These are phyloP conservation scores for Citrus australasica DNA, from an alignment of 345 rosid species.

Conservation along the genomic window DNA sequence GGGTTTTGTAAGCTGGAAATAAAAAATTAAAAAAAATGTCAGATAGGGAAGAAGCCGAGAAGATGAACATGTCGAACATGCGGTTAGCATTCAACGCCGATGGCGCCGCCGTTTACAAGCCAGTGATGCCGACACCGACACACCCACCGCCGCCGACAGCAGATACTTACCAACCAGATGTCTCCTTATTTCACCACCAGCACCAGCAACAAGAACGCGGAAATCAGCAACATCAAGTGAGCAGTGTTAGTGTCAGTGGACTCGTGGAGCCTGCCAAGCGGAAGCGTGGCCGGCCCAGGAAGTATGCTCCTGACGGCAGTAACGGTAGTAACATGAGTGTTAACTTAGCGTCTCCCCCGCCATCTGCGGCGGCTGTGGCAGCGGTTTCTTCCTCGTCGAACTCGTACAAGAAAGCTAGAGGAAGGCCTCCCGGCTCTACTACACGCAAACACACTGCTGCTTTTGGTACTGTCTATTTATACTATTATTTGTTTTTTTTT, in stretches of 20 bases:
- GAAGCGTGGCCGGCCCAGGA: conserved; percentile 21
- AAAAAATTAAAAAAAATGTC: conserved; percentile 1
- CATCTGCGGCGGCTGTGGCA: conserved; percentile 6
- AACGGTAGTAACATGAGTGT: conserved; percentile 1
- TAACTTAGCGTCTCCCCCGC: conserved; percentile 14
- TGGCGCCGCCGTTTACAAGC: conserved; percentile 14
- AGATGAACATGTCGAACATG: conserved; percentile 11
- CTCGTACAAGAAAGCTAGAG: conserved; percentile 30
- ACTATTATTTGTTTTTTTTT: background rate
- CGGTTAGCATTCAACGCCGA: conserved; percentile 16
- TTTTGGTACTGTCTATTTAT: conserved; percentile 19
- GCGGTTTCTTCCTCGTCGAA: conserved; percentile 9
- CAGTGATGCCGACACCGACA: conserved; percentile 10
- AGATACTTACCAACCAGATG: background rate
- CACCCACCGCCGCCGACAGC: background rate
- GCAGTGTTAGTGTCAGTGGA: background rate
- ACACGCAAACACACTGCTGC: conserved; percentile 18
- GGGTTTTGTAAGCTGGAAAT: conserved; percentile 3
- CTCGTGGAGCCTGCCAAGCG: conserved; percentile 11
- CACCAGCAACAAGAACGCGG: background rate
- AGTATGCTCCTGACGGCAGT: background rate
- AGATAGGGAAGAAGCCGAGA: conserved; percentile 2
- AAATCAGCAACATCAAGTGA: background rate
- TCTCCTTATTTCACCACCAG: background rate
- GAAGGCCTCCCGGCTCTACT: conserved; percentile 43